These are phyloP conservation scores for Lonicera japonica DNA, from an alignment of 129 eudicot species.

Conservation along the genomic window DNA sequence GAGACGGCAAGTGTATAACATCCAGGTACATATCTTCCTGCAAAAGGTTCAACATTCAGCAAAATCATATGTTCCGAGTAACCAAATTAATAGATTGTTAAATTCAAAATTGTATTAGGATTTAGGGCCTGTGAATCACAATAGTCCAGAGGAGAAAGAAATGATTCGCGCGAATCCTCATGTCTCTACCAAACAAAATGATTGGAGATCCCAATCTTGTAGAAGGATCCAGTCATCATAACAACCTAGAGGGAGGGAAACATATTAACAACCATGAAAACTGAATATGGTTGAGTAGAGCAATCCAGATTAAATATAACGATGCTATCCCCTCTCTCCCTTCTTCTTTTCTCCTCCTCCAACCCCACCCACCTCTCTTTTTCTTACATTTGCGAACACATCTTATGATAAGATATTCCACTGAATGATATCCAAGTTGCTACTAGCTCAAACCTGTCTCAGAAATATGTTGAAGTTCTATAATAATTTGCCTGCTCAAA, in stretches of 20 bases:
- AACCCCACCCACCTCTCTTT: too few species aligned
- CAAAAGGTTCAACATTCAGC: conserved; percentile 19
- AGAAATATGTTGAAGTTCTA: neutral
- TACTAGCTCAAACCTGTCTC: neutral
- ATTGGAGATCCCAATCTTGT: too few species aligned
- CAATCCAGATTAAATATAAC: too few species aligned
- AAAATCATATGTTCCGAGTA: conserved; percentile 1
- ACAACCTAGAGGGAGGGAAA: too few species aligned
- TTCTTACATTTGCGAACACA: too few species aligned
- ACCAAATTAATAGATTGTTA: neutral
- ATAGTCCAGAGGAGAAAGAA: neutral
- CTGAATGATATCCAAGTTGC: neutral
- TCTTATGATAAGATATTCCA: too few species aligned
- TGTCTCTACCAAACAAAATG: neutral
- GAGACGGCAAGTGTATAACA: conserved; percentile 95
- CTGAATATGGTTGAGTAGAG: too few species aligned
- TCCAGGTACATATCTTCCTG: conserved; percentile 78
- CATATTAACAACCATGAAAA: too few species aligned
- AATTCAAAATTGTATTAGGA: neutral
- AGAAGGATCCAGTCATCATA: too few species aligned
- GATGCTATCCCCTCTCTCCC: too few species aligned
- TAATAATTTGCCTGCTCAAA: neutral
- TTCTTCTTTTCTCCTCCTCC: too few species aligned
- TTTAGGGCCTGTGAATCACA: neutral
- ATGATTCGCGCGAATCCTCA: too few species aligned